Evolutionary conservation across 2,329 filamentous ascomycete species (phyloP).

Genomic region (Hypoxylon sp.): DNA sequence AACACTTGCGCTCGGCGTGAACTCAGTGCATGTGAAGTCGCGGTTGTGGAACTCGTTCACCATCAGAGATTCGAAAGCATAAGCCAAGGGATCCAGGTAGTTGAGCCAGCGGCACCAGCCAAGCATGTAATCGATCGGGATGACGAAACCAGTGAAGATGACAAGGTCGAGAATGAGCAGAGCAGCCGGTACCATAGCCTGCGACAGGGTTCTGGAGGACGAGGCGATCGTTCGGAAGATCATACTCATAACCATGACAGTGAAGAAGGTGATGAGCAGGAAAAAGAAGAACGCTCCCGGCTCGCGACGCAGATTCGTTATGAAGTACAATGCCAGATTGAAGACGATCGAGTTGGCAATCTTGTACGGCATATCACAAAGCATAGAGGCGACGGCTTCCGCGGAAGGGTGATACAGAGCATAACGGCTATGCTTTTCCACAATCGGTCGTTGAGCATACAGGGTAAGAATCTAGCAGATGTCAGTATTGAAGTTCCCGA

Average conservation of each 20-base stretch:
- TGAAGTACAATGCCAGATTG: slow-evolving; percentile 85
- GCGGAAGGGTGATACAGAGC: slow-evolving; percentile 90
- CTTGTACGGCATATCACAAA: slow-evolving; percentile 87
- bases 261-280: slow-evolving; percentile 76
- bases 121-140: slow-evolving; percentile 74
- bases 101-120: slow-evolving; percentile 86
- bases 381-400: slow-evolving; percentile 87
- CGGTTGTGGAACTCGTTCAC: slow-evolving; percentile 81
- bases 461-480: slow-evolving; percentile 74
- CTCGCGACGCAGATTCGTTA: slow-evolving; percentile 80
- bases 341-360: slow-evolving; percentile 77
- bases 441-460: slow-evolving; percentile 88
- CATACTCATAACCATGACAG: slow-evolving; percentile 83
- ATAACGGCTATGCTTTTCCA: slow-evolving; percentile 88
- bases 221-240: slow-evolving; percentile 85
- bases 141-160: slow-evolving; percentile 75
- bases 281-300: slow-evolving; percentile 86
- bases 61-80: slow-evolving; percentile 82
- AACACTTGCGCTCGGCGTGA: slow-evolving; percentile 53
- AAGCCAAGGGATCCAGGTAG: slow-evolving; percentile 80
- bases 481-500: too few species aligned
- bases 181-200: slow-evolving; percentile 68
- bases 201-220: slow-evolving; percentile 73
- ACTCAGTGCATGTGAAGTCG: slow-evolving; percentile 62
- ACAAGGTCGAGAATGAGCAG: slow-evolving; percentile 71